Evolutionary conservation across 768 basidiomycete genomes (phyloP).

Genomic region (Pleurotus eryngii): DNA sequence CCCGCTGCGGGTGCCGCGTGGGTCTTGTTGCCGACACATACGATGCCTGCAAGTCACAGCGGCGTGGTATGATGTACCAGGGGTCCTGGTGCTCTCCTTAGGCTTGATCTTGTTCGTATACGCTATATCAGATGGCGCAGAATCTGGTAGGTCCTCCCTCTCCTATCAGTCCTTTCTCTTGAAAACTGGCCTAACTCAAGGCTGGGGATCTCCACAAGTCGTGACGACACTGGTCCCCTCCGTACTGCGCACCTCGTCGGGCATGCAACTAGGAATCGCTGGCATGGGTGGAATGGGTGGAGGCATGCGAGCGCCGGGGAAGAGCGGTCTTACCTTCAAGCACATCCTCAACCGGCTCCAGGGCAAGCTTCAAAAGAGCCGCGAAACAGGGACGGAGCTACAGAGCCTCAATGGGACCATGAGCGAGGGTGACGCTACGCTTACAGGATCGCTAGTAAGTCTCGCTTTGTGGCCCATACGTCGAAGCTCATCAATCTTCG

Average conservation of each 20-base stretch:
- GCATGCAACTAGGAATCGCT: slow-evolving; percentile 42
- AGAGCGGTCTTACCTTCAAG: slow-evolving; percentile 88
- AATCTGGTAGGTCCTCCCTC: slow-evolving; percentile 8
- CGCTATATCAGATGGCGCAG: slow-evolving; percentile 36
- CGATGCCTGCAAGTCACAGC: neutral
- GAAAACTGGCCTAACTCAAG: slow-evolving; percentile 7
- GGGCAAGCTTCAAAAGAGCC: slow-evolving; percentile 91
- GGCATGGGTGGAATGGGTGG: slow-evolving; percentile 79
- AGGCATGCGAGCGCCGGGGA: slow-evolving; percentile 59
- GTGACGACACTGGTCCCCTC: slow-evolving; percentile 41
- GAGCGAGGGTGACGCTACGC: slow-evolving; percentile 87
- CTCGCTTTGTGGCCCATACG: neutral
- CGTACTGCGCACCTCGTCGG: slow-evolving; percentile 16
- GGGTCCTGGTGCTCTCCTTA: slow-evolving; percentile 11
- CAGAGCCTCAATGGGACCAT: slow-evolving; percentile 74
- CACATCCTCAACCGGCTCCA: slow-evolving; percentile 87
- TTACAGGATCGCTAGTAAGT: slow-evolving; percentile 79
- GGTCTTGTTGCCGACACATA: slow-evolving; percentile 10
- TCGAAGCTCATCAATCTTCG: slow-evolving; percentile 4
- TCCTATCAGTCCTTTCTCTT: too few relatives aligned
- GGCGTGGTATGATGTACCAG: slow-evolving; percentile 13
- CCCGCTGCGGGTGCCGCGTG: slow-evolving; percentile 8
- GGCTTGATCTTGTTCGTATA: slow-evolving; percentile 31
- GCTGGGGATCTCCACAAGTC: slow-evolving; percentile 43
- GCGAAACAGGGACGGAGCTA: slow-evolving; percentile 88